Conservation (phyloP, 2,329 filamentous ascomycete genomes). For the Penicillium sp. region DNA sequence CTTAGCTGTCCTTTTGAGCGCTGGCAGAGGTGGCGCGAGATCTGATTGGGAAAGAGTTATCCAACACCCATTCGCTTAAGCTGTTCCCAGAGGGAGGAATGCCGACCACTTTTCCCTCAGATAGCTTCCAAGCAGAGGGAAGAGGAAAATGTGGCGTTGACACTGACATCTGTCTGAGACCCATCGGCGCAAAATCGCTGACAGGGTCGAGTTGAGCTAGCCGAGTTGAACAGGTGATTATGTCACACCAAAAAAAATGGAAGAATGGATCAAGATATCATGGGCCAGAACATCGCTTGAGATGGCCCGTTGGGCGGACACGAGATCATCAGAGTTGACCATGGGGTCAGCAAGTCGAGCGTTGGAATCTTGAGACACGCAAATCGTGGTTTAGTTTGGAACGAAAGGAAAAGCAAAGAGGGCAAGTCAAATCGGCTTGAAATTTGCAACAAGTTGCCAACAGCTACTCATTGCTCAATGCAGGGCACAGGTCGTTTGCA, state of each 20-base stretch:
- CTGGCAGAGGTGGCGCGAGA: constrained; percentile 9
- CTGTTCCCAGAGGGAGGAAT: neutral
- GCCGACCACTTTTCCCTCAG: neutral
- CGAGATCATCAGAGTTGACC: neutral
- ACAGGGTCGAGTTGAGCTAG: neutral
- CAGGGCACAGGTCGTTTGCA: constrained; percentile 26
- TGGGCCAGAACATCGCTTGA: constrained; percentile 9
- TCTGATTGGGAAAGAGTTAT: constrained; percentile 15
- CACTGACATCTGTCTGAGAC: neutral
- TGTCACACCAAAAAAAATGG: constrained; percentile 1
- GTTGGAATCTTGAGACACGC: neutral
- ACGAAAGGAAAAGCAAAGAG: neutral
- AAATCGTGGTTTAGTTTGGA: neutral
- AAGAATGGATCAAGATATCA: neutral
- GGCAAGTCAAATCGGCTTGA: neutral
- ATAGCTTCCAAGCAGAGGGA: neutral
- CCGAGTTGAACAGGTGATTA: constrained; percentile 1
- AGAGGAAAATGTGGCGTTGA: constrained; percentile 7
- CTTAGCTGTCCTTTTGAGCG: neutral
- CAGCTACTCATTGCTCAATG: constrained; percentile 12
- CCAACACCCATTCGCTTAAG: neutral
- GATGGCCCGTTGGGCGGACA: neutral
- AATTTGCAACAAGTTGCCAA: neutral
- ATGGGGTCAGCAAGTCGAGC: neutral
- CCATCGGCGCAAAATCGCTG: neutral